Conservation (phyloP, 2,329 filamentous ascomycete species). For the Paraphoma sp. region DNA sequence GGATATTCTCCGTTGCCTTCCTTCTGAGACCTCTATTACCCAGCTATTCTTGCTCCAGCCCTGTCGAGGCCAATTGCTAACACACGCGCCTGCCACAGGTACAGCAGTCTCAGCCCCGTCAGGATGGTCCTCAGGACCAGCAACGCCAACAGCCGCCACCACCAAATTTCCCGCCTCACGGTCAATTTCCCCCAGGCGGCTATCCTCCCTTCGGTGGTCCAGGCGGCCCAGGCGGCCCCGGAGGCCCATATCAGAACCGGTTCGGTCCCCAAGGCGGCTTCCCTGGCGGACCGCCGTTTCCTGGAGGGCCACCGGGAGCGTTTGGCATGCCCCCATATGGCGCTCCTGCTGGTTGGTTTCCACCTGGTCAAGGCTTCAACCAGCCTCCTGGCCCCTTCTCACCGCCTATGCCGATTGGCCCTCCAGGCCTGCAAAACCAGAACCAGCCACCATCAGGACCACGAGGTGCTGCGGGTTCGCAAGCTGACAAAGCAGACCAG, state of each 20-base stretch:
- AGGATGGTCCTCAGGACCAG: conserved; percentile 30
- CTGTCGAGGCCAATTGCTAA: conserved; percentile 26
- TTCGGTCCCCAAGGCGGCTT: conserved; percentile 57
- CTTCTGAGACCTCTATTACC: conserved; percentile 75
- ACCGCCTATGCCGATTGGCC: conserved; percentile 66
- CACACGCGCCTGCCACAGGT: conserved; percentile 35
- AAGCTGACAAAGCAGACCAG: conserved; percentile 37
- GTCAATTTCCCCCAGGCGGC: conserved; percentile 50
- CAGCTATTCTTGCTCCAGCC: conserved; percentile 16
- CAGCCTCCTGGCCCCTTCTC: conserved; percentile 69
- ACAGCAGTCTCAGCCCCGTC: conserved; percentile 35
- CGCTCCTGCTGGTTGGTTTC: conserved; percentile 76
- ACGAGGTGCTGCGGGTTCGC: conserved; percentile 41
- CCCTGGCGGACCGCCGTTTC: conserved; percentile 54
- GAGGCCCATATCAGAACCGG: conserved; percentile 47
- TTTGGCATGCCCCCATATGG: conserved; percentile 77
- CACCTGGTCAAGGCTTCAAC: conserved; percentile 77
- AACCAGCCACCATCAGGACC: conserved; percentile 49
- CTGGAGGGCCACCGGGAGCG: conserved; percentile 58
- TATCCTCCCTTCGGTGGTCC: conserved; percentile 51
- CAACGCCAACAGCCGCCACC: conserved; percentile 46
- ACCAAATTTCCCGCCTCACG: conserved; percentile 48
- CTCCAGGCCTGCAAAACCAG: conserved; percentile 56
- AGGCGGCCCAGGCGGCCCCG: conserved; percentile 51
- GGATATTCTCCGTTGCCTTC: conserved; percentile 99